Base-by-base conservation (phyloP, 129 eudicot genomes). In the Centaurea solstitialis region DNA sequence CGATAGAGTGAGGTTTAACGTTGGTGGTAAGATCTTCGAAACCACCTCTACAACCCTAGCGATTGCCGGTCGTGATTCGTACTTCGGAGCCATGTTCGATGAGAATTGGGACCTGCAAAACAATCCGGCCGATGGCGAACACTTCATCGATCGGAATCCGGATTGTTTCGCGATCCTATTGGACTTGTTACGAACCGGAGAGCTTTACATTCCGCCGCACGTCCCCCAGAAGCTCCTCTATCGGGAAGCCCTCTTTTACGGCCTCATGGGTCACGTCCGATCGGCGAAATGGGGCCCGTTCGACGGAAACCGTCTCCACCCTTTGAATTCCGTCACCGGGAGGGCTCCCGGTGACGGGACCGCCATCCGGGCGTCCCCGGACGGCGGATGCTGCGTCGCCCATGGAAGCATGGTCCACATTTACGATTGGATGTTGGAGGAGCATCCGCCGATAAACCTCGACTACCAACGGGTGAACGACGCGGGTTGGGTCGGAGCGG, bases 31-130 rank as follows among this genome's bases (percentile, higher is more conserved):
- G 80, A 74, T 93, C 85, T 93, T 93, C 61, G 95, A 91, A 82
- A 96, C 99, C n/a, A 93, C 99, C 1, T 81, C 97, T 15, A 96
- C 99, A 70, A 96, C 99, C 22, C 81, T 96, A 15, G 99, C 95
- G 21, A 89, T 85, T 65, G 97, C 99, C n/a, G 98, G 99, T 61
- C 85, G 97, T 4, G 80, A 91, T 35, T 93, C 99, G 7, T 83
- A 88, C 39, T 96, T 96, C 40, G 98, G 97, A n/a, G 93, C 99
- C 12, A 79, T 96, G 91, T 90, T 96, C 35, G 99, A 96, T 62
- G 91, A 87, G 17, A 87, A 91, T 53, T 93, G 99, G 99, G 82
- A 96, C 81, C 90, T 93, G 45, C 86, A 79, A 61, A 6, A 74
- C 24, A 74, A 68, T n/a, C 30, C 30, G 30, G 24, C 87, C 83